Evolutionary conservation across 805 yeast species (phyloP).

Genomic region (Pichia occidentalis): DNA sequence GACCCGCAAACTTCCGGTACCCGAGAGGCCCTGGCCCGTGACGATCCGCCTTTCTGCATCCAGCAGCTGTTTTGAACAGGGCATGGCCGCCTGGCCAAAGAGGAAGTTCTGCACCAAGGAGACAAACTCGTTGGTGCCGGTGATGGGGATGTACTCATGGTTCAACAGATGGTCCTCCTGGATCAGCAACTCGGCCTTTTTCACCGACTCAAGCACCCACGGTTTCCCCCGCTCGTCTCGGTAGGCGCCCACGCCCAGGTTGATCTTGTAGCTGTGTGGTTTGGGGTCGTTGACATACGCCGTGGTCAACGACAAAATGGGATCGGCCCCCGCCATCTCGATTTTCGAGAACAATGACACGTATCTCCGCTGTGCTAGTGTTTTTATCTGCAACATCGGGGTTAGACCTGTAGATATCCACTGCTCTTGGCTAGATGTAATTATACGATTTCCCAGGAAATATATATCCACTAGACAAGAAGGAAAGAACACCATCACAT

Average conservation of each 20-base stretch:
- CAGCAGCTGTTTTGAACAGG: constrained; percentile 41
- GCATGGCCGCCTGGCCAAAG: constrained; percentile 48
- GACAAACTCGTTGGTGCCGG: constrained; percentile 67
- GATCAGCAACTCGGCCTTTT: constrained; percentile 49
- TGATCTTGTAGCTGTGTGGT: constrained; percentile 38
- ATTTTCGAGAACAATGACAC: constrained; percentile 1
- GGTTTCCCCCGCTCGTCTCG: constrained; percentile 85
- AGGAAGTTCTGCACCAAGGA: constrained; percentile 62
- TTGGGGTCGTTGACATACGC: constrained; percentile 62
- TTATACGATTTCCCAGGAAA: too few species aligned
- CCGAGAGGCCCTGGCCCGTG: constrained; percentile 84
- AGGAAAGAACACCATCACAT: too few species aligned
- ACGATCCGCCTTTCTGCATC: constrained; percentile 62
- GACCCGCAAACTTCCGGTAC: constrained; percentile 90
- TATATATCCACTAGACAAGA: too few species aligned
- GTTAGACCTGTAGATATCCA: too few species aligned
- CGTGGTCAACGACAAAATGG: constrained; percentile 74
- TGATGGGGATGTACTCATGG: constrained; percentile 84
- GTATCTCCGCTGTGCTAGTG: neutral
- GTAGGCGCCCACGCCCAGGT: constrained; percentile 87
- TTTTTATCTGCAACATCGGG: too few species aligned
- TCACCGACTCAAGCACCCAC: constrained; percentile 75
- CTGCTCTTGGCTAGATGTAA: too few species aligned
- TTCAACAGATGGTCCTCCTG: constrained; percentile 44
- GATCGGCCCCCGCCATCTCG: constrained; percentile 71